phyloP scores from a whole-genome alignment of 2,329 filamentous ascomycete genomes.

The Madurella mycetomatis region DNA sequence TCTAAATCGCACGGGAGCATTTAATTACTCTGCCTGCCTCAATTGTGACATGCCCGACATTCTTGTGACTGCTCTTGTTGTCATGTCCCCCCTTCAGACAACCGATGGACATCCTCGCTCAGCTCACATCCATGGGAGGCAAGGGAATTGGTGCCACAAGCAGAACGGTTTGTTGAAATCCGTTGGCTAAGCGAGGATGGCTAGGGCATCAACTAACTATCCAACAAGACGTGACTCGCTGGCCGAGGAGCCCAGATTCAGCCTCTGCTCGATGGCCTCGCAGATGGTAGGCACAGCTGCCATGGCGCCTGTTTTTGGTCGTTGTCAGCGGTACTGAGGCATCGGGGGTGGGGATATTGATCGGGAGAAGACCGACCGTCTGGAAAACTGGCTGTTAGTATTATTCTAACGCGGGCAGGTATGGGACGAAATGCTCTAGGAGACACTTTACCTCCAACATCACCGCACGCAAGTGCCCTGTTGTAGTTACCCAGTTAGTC shows the following conservation, averaged over 20 bases:
- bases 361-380: constrained; percentile 15
- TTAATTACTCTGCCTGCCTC: too few relatives aligned
- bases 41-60: too few relatives aligned
- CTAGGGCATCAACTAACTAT: background rate
- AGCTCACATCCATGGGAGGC: too few relatives aligned
- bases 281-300: constrained; percentile 22
- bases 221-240: background rate
- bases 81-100: too few relatives aligned
- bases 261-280: constrained; percentile 51
- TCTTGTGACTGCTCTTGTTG: too few relatives aligned
- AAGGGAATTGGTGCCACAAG: too few relatives aligned
- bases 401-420: background rate
- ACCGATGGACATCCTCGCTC: too few relatives aligned
- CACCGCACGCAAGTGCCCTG: constrained; percentile 79
- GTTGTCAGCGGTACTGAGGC: background rate
- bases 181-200: too few relatives aligned
- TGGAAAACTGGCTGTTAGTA: background rate
- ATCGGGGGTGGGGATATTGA: too few relatives aligned
- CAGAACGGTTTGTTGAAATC: too few relatives aligned
- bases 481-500: background rate
- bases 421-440: background rate
- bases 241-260: constrained; percentile 33
- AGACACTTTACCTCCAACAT: constrained; percentile 36
- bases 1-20: too few relatives aligned
- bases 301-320: constrained; percentile 21